Evolutionary conservation across 2,329 filamentous ascomycete genomes (phyloP).

Genomic region (Sarocladium kiliense): DNA sequence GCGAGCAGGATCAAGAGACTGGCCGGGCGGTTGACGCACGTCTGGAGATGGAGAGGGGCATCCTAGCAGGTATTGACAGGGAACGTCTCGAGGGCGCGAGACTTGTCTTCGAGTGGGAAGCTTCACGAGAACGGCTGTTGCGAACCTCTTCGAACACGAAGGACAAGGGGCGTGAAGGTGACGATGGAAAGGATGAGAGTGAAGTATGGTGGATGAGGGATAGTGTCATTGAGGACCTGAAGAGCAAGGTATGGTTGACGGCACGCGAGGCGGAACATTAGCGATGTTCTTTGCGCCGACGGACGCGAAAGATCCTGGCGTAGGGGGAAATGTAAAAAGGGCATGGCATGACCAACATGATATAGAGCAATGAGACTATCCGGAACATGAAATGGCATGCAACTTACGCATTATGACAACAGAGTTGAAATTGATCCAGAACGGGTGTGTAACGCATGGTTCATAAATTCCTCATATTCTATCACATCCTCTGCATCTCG

Average conservation of each 20-base stretch:
- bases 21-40: conserved; percentile 63
- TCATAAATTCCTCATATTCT: conserved; percentile 7
- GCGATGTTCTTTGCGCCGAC: neutral
- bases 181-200: conserved; percentile 20
- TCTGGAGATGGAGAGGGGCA: conserved; percentile 55
- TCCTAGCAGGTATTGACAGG: conserved; percentile 34
- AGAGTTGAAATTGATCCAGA: too few species aligned
- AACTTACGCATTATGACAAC: too few species aligned
- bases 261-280: conserved; percentile 30
- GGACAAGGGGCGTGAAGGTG: conserved; percentile 16
- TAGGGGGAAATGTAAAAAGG: conserved; percentile 13
- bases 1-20: conserved; percentile 39
- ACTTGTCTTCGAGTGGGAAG: conserved; percentile 52
- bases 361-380: neutral
- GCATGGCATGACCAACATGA: neutral
- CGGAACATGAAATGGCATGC: too few species aligned
- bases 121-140: conserved; percentile 34
- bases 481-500: neutral
- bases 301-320: neutral
- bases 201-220: conserved; percentile 51
- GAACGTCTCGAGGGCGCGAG: conserved; percentile 19
- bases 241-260: conserved; percentile 49
- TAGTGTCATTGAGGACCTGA: conserved; percentile 48
- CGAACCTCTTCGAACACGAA: conserved; percentile 17
- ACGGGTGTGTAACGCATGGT: conserved; percentile 6